Evolutionary conservation across 768 basidiomycete species (phyloP).

Genomic region (Lepiota venenata): DNA sequence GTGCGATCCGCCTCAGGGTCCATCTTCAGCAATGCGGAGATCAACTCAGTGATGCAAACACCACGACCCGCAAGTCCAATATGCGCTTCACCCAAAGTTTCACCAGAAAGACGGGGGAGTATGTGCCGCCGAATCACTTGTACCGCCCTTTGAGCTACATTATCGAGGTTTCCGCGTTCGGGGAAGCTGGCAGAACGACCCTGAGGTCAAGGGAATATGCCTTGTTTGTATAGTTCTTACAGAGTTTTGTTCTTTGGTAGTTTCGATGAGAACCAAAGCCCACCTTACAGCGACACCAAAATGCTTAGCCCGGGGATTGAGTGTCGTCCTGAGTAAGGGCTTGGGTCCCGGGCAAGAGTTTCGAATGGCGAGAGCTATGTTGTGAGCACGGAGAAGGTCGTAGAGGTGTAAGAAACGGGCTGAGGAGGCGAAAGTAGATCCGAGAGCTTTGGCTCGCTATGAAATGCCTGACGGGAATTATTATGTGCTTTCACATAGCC

Average conservation of each 20-base stretch:
- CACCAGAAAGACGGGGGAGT: slow-evolving; percentile 49
- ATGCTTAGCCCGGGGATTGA: slow-evolving; percentile 62
- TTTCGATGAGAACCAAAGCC: slow-evolving; percentile 39
- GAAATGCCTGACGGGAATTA: neutral
- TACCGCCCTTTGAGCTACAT: slow-evolving; percentile 54
- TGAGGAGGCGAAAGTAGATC: slow-evolving; percentile 41
- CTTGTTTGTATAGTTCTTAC: slow-evolving; percentile 47
- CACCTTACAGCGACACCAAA: slow-evolving; percentile 74
- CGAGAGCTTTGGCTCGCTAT: slow-evolving; percentile 63
- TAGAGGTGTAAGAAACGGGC: slow-evolving; percentile 55
- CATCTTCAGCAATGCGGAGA: slow-evolving; percentile 49
- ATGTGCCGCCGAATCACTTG: slow-evolving; percentile 50
- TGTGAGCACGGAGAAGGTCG: slow-evolving; percentile 60
- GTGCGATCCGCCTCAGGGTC: slow-evolving; percentile 43
- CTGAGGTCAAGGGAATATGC: slow-evolving; percentile 47
- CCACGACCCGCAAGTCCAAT: slow-evolving; percentile 76
- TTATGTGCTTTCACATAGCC: neutral
- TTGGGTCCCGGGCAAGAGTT: slow-evolving; percentile 46
- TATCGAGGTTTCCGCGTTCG: slow-evolving; percentile 63
- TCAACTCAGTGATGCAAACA: slow-evolving; percentile 60
- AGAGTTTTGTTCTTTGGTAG: slow-evolving; percentile 26
- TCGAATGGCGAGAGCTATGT: slow-evolving; percentile 56
- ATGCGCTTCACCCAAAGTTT: slow-evolving; percentile 30
- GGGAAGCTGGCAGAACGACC: slow-evolving; percentile 54
- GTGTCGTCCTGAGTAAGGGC: slow-evolving; percentile 49